Evolutionary conservation across 768 basidiomycete genomes (phyloP).

Genomic region (Mycena filopes): DNA sequence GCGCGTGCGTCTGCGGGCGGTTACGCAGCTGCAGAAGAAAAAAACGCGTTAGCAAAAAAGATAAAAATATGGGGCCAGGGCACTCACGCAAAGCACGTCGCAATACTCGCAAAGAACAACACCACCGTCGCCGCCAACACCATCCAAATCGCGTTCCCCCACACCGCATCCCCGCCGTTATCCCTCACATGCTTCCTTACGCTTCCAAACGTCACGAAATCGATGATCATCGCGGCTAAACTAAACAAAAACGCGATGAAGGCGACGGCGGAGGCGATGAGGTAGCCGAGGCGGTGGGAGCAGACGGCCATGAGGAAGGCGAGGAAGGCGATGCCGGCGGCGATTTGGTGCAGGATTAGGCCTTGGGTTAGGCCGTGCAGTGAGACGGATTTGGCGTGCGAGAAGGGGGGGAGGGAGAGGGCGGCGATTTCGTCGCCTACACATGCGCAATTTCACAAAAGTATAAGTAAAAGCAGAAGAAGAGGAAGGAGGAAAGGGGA

Average conservation of each 20-base stretch:
- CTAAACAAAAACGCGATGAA: slow-evolving; percentile 33
- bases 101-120: slow-evolving; percentile 49
- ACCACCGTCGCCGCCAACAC: slow-evolving; percentile 39
- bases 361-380: slow-evolving; percentile 63
- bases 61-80: background rate
- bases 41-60: background rate
- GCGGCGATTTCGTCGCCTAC: slow-evolving; percentile 26
- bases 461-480: background rate
- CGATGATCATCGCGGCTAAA: slow-evolving; percentile 28
- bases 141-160: slow-evolving; percentile 35
- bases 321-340: slow-evolving; percentile 57
- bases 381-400: slow-evolving; percentile 37
- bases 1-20: slow-evolving; percentile 6
- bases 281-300: slow-evolving; percentile 34
- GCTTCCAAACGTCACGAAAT: slow-evolving; percentile 33
- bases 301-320: slow-evolving; percentile 62
- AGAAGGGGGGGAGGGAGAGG: slow-evolving; percentile 33
- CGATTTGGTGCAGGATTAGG: slow-evolving; percentile 68
- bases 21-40: slow-evolving; percentile 1
- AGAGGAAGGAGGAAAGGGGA: too few species aligned
- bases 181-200: slow-evolving; percentile 28
- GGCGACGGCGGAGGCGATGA: slow-evolving; percentile 32
- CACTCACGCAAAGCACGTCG: slow-evolving; percentile 54
- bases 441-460: too few species aligned
- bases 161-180: slow-evolving; percentile 20